Conservation (phyloP, 2,329 filamentous ascomycete genomes). For the Diaporthe aspalathi region DNA sequence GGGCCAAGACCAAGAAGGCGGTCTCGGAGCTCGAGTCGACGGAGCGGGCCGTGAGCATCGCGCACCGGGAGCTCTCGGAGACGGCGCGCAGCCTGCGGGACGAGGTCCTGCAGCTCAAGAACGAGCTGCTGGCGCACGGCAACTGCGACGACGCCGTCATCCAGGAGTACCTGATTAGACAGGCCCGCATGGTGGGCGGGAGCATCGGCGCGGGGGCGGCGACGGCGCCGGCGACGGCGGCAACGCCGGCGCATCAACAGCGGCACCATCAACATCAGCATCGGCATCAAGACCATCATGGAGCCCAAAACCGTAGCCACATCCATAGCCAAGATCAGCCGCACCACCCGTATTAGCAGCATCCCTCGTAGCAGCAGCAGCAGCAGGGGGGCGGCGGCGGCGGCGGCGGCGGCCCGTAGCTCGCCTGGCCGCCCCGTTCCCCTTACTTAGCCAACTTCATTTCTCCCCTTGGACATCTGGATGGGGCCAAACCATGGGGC, state of each 20-base stretch:
- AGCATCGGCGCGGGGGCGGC: background rate
- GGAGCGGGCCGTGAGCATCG: constrained; percentile 40
- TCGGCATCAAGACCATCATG: no score
- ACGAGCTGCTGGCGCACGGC: constrained; percentile 46
- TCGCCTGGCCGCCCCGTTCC: no score
- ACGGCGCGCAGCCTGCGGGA: constrained; percentile 43
- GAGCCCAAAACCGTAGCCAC: no score
- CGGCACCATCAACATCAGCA: no score
- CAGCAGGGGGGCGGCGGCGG: no score
- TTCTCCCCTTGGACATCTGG: no score
- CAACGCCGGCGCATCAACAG: no score
- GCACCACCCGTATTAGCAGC: background rate
- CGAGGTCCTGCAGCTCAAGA: constrained; percentile 47
- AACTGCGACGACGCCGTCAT: constrained; percentile 46
- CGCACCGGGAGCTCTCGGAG: constrained; percentile 41
- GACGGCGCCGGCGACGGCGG: no score
- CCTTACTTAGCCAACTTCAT: no score
- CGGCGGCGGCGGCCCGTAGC: background rate
- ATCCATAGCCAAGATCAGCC: no score
- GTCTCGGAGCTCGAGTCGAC: constrained; percentile 45
- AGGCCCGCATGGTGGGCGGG: constrained; percentile 39
- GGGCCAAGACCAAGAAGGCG: constrained; percentile 46
- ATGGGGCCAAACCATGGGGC: no score
- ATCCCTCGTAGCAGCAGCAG: background rate
- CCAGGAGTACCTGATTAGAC: constrained; percentile 45